Evolutionary conservation across 2,329 filamentous ascomycete species (phyloP), one percentile per base, ranked within the genome.

Genomic region (Dryadomyces quercivorus): DNA sequence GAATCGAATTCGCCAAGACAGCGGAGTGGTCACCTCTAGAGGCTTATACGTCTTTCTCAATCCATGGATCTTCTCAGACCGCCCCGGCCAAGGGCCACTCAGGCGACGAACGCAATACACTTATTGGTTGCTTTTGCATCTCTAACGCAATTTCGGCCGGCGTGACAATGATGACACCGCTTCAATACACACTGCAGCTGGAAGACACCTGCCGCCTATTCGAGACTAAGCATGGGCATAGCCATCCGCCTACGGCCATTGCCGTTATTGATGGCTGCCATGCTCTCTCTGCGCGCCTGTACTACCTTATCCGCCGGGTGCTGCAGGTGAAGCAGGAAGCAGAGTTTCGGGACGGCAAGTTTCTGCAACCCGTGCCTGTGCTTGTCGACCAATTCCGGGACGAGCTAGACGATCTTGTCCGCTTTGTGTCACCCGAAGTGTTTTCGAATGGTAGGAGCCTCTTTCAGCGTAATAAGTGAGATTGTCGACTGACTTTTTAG

Each of bases 81-180:
- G 54, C 50, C 2, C 50, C 55, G 5, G 54, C 56, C 18, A 21
- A 49, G 7, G 57, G 57, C n/a, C 60, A 59, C 50, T 59, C 59
- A 2, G 45, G 57, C n/a, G 72, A 73, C 22, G 71, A 72, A 53
- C 68, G 72, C 52, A 66, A 72, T 49, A 71, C 72, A 2, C 64
- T 72, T 13, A 67, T 69, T 3, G 72, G 71, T 4, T 67, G 70
- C 31, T 75, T 70, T 57, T 72, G 70, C 56, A 60, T 74, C 13
- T 68, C 69, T 12, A 70, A 70, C 13, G 52, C 56, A 26, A 38
- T 60, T 13, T 51, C 55, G 6, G 50, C 44, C 38, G 55, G 57
- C 45, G 42, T 59, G 16, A 47, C 47, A n/a, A 55, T 58, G 49
- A 57, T 73, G 66, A 34, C 73, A 65, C 42, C 72, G 66, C 60